phyloP scores from a whole-genome alignment of 1,284 basidiomycete species.

The Xerocomus nothofagi region DNA sequence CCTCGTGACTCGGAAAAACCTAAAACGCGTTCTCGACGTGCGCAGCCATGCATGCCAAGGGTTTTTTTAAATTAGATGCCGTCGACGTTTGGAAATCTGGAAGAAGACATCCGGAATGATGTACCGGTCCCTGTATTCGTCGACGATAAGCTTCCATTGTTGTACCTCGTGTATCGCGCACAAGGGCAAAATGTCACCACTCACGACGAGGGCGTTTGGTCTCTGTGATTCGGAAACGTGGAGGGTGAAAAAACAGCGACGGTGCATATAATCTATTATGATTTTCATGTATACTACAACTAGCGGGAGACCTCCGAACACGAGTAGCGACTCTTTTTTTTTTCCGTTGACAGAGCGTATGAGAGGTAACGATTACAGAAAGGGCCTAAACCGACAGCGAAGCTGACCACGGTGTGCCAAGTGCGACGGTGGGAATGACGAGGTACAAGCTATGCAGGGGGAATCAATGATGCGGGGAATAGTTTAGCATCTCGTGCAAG shows the following conservation, averaged over 20 bases:
- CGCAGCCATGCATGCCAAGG: too few relatives aligned
- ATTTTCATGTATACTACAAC: slow-evolving; percentile 24
- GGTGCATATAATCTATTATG: slow-evolving; percentile 19
- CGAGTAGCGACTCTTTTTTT: neutral
- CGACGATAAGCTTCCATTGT: neutral
- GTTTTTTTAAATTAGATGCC: too few relatives aligned
- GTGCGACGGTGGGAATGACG: slow-evolving; percentile 12
- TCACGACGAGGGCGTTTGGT: neutral
- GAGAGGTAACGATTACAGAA: slow-evolving; percentile 14
- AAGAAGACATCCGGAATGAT: neutral
- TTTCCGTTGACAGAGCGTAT: neutral
- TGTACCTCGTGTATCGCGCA: neutral
- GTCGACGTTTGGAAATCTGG: neutral
- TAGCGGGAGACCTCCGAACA: slow-evolving; percentile 5
- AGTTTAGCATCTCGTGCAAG: slow-evolving; percentile 13
- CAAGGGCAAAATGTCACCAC: neutral
- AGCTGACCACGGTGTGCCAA: slow-evolving; percentile 2
- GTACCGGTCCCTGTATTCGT: neutral
- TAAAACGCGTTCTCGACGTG: too few relatives aligned
- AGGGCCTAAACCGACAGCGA: neutral
- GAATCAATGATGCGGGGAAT: slow-evolving; percentile 22
- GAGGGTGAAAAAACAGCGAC: neutral
- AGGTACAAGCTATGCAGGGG: slow-evolving; percentile 19
- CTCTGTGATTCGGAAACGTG: too few relatives aligned
- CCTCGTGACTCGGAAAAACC: too few relatives aligned